These are phyloP conservation scores for Pestalotiopsis sp. DNA, from an alignment of 2,329 filamentous ascomycete genomes.

Conservation along the genomic window DNA sequence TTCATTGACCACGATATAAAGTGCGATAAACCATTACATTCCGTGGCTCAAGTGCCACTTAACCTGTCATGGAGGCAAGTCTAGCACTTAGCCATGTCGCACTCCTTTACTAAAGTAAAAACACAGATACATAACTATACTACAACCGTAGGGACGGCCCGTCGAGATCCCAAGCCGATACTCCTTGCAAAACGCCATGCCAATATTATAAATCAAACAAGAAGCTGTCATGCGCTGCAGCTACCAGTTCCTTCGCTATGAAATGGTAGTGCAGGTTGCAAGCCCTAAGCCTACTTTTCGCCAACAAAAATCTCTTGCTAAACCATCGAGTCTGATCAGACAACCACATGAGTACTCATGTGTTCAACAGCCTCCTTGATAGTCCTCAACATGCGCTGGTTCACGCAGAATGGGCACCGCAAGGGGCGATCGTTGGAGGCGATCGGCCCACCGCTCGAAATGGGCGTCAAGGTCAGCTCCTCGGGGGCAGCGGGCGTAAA, in stretches of 20 bases:
- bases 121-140: no score
- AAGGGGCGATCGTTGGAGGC: conserved; percentile 52
- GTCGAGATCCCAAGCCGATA: not conserved
- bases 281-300: not conserved
- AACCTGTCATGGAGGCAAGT: no score
- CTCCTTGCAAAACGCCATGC: not conserved
- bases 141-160: not conserved
- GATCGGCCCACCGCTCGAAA: conserved; percentile 51
- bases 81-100: no score
- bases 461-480: conserved; percentile 56
- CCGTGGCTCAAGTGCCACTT: no score
- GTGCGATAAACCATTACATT: no score
- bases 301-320: not conserved
- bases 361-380: conserved; percentile 67
- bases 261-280: not conserved
- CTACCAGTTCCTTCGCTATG: not conserved
- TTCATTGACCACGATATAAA: no score
- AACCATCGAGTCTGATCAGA: conserved; percentile 34
- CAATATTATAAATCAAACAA: not conserved
- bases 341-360: conserved; percentile 63
- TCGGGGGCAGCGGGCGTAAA: conserved; percentile 34
- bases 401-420: conserved; percentile 64
- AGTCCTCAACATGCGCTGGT: conserved; percentile 61
- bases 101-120: no score
- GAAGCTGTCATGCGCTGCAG: not conserved